phyloP scores from a whole-genome alignment of 306 rosid genomes.

The Trifolium pratense region DNA sequence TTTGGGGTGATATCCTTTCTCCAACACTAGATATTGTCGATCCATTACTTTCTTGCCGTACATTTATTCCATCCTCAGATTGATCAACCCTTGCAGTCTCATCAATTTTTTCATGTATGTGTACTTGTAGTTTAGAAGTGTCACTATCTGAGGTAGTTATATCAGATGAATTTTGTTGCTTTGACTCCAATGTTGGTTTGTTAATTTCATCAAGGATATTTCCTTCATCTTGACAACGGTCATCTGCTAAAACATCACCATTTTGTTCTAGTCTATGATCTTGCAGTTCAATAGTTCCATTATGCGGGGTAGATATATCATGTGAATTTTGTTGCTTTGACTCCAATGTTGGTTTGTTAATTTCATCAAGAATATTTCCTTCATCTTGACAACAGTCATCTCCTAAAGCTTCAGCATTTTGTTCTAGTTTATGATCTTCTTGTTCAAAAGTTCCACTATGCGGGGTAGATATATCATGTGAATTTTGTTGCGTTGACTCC shows the following conservation, averaged over 20 bases:
- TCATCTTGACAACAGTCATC: no score
- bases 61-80: conserved; percentile 37
- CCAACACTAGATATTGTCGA: conserved; percentile 39
- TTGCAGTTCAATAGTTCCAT: not conserved
- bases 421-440: no score
- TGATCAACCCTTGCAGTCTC: conserved; percentile 30
- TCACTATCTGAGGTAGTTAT: conserved; percentile 3
- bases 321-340: conserved; percentile 39
- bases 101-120: conserved; percentile 29
- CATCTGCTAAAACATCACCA: no score
- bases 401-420: no score
- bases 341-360: conserved; percentile 25
- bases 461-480: conserved; percentile 16
- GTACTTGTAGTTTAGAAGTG: conserved; percentile 38
- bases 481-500: conserved; percentile 44
- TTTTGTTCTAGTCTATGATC: no score
- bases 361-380: no score
- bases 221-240: no score
- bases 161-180: conserved; percentile 36
- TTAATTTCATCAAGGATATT: not conserved
- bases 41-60: not conserved
- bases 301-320: not conserved
- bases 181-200: conserved; percentile 28
- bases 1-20: conserved; percentile 37
- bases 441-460: not conserved